phyloP scores from a whole-genome alignment of 2,329 filamentous ascomycete genomes.

The Chaetomiaceae sp. region DNA sequence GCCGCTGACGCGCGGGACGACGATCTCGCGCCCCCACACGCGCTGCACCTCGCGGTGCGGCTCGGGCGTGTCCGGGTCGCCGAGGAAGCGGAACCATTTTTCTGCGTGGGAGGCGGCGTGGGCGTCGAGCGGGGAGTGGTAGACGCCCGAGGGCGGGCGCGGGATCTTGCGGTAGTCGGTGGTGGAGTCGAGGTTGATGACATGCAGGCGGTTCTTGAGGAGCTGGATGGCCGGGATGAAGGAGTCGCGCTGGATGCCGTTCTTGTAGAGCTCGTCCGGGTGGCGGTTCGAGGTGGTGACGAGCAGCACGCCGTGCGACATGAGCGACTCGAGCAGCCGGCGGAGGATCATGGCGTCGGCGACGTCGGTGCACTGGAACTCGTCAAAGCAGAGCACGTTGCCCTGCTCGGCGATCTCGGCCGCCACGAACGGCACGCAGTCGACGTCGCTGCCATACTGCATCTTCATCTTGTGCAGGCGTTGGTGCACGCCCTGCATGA shows the following conservation, averaged over 20 bases:
- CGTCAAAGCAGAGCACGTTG: slow-evolving; percentile 92
- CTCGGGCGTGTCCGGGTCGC: slow-evolving; percentile 69
- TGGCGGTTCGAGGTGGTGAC: slow-evolving; percentile 97
- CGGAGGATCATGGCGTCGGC: slow-evolving; percentile 97
- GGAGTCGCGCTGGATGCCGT: slow-evolving; percentile 91
- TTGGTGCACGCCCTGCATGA: slow-evolving; percentile 97
- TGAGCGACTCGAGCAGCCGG: slow-evolving; percentile 78
- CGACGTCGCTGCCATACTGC: slow-evolving; percentile 80
- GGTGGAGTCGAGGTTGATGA: slow-evolving; percentile 90
- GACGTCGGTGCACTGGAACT: slow-evolving; percentile 98
- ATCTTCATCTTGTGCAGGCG: slow-evolving; percentile 87
- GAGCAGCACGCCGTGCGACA: slow-evolving; percentile 94
- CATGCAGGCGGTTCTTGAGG: slow-evolving; percentile 74
- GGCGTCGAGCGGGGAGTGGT: slow-evolving; percentile 79
- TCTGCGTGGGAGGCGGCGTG: slow-evolving; percentile 77
- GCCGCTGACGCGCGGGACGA: slow-evolving; percentile 82
- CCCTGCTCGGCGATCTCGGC: slow-evolving; percentile 85
- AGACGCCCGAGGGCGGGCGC: slow-evolving; percentile 86
- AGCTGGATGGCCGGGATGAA: slow-evolving; percentile 95
- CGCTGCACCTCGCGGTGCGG: slow-evolving; percentile 74
- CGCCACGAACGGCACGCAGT: slow-evolving; percentile 85
- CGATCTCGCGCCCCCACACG: slow-evolving; percentile 90
- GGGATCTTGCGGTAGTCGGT: slow-evolving; percentile 98
- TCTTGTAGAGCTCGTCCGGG: slow-evolving; percentile 94
- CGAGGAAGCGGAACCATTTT: slow-evolving; percentile 93